Percentiles rank a stretch among this genome's conserved stretches.
Conservation (phyloP, 768 basidiomycete species). For the Boletus reticulatus region DNA sequence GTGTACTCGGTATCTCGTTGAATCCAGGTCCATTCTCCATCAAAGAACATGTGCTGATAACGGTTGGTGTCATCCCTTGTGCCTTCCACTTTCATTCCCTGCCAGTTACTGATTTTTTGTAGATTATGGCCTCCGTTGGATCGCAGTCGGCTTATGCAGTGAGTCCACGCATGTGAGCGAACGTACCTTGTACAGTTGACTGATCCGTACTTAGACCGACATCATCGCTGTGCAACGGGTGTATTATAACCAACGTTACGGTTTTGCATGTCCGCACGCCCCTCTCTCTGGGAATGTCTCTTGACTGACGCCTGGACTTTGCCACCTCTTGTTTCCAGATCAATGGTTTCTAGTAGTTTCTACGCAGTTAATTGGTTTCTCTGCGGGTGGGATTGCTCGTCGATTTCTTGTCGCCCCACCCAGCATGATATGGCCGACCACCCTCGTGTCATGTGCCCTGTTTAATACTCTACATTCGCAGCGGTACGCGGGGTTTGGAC, state of each 20-base stretch:
- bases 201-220: constrained; percentile 44
- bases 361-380: constrained; percentile 79
- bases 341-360: constrained; percentile 81
- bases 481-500: constrained; percentile 61
- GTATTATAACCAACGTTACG: constrained; percentile 64
- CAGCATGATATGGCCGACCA: constrained; percentile 71
- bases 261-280: constrained; percentile 49
- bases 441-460: constrained; percentile 69
- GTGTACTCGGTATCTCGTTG: constrained; percentile 56
- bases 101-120: background rate
- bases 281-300: background rate
- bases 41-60: constrained; percentile 73
- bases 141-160: background rate
- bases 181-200: background rate
- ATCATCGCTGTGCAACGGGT: constrained; percentile 75
- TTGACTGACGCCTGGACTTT: background rate
- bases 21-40: constrained; percentile 78
- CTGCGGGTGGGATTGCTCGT: constrained; percentile 70
- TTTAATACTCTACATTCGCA: constrained; percentile 80
- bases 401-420: constrained; percentile 68
- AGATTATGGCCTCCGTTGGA: background rate
- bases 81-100: background rate
- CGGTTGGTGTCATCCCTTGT: background rate
- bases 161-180: background rate
- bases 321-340: constrained; percentile 36